Evolutionary conservation across 352 stramenopile species (phyloP), one percentile per base, ranked within the genome.

Genomic region (Phytophthora ohioensis): DNA sequence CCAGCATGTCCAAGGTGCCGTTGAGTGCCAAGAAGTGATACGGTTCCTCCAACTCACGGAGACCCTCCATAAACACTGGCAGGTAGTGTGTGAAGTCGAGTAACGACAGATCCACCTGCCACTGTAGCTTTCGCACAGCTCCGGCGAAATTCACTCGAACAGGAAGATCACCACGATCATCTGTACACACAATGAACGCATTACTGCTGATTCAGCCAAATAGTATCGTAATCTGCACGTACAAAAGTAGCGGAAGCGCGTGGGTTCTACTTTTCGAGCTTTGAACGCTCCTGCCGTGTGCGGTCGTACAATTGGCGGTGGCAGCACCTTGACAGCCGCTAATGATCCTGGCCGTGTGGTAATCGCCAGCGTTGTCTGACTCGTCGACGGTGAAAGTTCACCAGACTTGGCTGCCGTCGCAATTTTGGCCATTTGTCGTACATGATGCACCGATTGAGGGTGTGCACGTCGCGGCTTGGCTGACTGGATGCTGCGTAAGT

Each of bases 11-110:
- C 35, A 93, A 79, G 30, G 76, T 88, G 41, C 90, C 92, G 41
- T 92, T 82, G 21, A 91, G 71, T 9, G 89, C 85, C 17, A 97
- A 64, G 59, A 97, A 97, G 27, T 86, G 83, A 81, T 95, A 96
- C 43, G 75, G 92, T 64, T 96, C 84, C 57, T 95, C 80, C 34
- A 91, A 61, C 34, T 97, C 93, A n/a, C 92, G 87, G 5, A 98
- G 70, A 0, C 93, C 93, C 57, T 98, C 93, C 74, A 98, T 94
- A 78, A 98, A 98, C 42, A 98, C 73, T 6, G 94, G 94, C 51
- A 98, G 64, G 65, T 98, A 97, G 73, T 94, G 87, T 0, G 76
- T 64, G 72, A 93, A 97, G 75, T 97, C 90, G 21, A 97, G 74
- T 36, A 88, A 75, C 30, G 79, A 69, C 52, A 93, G 42, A 57